These are phyloP conservation scores for Fusarium palustre DNA, from an alignment of 2,329 filamentous ascomycete species.

Conservation along the genomic window DNA sequence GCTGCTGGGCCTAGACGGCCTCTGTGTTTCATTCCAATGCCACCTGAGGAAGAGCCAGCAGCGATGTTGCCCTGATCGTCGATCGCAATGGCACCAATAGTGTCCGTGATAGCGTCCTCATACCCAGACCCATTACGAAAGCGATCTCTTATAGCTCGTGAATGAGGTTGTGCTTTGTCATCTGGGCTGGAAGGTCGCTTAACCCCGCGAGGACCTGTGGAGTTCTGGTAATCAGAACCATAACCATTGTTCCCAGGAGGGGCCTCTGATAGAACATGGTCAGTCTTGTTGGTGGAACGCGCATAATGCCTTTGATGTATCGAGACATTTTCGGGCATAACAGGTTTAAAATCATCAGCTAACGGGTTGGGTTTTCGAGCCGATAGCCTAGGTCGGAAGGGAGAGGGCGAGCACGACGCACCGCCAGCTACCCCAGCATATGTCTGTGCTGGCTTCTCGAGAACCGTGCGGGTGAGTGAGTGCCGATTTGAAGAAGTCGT, in stretches of 20 bases:
- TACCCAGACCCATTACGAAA: conserved; percentile 42
- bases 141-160: conserved; percentile 33
- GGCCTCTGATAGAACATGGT: conserved; percentile 29
- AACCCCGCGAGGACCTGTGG: conserved; percentile 47
- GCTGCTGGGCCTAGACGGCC: conserved; percentile 93
- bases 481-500: conserved; percentile 18
- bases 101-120: conserved; percentile 84
- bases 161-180: conserved; percentile 23
- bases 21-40: conserved; percentile 97
- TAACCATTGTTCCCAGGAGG: not conserved
- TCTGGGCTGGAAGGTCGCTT: conserved; percentile 51
- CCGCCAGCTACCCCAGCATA: conserved; percentile 31
- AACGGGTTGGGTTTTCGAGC: conserved; percentile 19
- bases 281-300: conserved; percentile 29
- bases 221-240: conserved; percentile 14
- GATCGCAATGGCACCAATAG: conserved; percentile 94
- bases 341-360: conserved; percentile 12
- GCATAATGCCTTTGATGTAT: conserved; percentile 14
- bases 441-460: conserved; percentile 32
- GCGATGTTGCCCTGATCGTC: conserved; percentile 89
- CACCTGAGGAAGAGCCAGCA: conserved; percentile 94
- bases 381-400: conserved; percentile 14
- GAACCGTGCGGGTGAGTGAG: conserved; percentile 16
- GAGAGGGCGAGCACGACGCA: conserved; percentile 14
- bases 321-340: conserved; percentile 4